Evolutionary conservation across 306 rosid species (phyloP), one percentile per base, ranked within the genome.

Genomic region (Morella rubra): DNA sequence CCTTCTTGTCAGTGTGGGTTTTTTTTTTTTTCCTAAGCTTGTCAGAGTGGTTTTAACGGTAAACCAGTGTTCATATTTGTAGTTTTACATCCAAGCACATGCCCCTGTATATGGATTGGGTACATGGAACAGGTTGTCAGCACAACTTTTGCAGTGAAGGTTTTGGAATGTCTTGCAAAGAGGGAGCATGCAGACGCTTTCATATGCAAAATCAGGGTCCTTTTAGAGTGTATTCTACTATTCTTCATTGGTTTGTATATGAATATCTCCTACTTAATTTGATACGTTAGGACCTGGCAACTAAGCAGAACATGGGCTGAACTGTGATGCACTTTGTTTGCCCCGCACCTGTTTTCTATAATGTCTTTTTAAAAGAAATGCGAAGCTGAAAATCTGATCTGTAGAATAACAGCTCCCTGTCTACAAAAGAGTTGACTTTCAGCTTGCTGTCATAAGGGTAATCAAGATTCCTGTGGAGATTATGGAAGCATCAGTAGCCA

Each of bases 391-490:
- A 24, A 66, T 18, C 47, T 9, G 27, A 8, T 44, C 24, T 18
- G 15, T 18, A 18, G 24, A 8, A 16, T 11, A 41, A 65, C 49
- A 65, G 50, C 1, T 52, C 10, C 62, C 49, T 44, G 8, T 27
- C 10, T 41, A n/a, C 55, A 56, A 64, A 44, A 69, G 37, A 74
- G 86, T 78, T 71, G 83, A 79, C 82, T 74, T 53, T 4, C 13
- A 0, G 8, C 20, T 18, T 22, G 37, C 44, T n/a, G 16, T 22
- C 37, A 32, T 68, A 1, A 5, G 62, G 9, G 8, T n/a, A 68
- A 58, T 74, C 22, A 4, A 13, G 67, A 7, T 52, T 72, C 58
- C 66, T 72, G 59, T 54, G 81, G 65, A 47, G 50, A 52, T 65
- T 41, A 67, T 56, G 14, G 55, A 60, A 59, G 79, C 64, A 69